phyloP scores from a whole-genome alignment of 164 flowering plant genomes.

The Vitis cinerea region DNA sequence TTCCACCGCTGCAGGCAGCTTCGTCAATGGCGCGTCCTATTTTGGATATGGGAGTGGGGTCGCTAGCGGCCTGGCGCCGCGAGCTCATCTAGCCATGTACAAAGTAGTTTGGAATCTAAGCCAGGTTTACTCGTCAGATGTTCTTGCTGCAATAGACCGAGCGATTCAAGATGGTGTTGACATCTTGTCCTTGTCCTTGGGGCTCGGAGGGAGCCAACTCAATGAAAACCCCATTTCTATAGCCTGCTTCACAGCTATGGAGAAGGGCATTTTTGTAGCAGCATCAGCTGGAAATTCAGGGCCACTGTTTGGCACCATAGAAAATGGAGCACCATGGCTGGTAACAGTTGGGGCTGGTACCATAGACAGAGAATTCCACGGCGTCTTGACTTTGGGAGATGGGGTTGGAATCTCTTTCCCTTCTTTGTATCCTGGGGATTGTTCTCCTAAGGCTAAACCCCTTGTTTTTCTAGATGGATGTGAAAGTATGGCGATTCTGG shows the following conservation, averaged over 20 bases:
- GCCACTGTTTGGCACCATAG: not conserved
- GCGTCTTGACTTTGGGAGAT: slow-evolving; percentile 18
- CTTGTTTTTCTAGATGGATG: slow-evolving; percentile 17
- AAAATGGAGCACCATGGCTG: slow-evolving; percentile 29
- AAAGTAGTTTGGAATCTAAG: slow-evolving; percentile 33
- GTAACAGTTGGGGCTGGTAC: slow-evolving; percentile 25
- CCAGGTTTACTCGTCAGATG: slow-evolving; percentile 33
- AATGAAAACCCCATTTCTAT: slow-evolving; percentile 32
- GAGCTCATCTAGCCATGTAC: slow-evolving; percentile 47
- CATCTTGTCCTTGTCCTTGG: slow-evolving; percentile 46
- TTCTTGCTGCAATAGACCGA: slow-evolving; percentile 54
- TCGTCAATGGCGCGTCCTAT: slow-evolving; percentile 28
- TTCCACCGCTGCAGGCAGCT: slow-evolving; percentile 45
- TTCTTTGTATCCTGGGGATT: slow-evolving; percentile 18
- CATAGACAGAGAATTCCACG: slow-evolving; percentile 18
- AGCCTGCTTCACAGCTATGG: slow-evolving; percentile 42
- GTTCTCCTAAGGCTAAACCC: not conserved
- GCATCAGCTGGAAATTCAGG: slow-evolving; percentile 31
- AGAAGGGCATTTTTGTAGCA: slow-evolving; percentile 42
- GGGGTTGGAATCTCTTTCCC: slow-evolving; percentile 9
- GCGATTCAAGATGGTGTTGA: slow-evolving; percentile 58
- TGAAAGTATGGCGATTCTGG: not conserved
- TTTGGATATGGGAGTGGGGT: slow-evolving; percentile 47
- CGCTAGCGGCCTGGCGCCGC: slow-evolving; percentile 48
- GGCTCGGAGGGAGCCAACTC: slow-evolving; percentile 16